These are phyloP conservation scores for Trypanosoma theileri DNA, from an alignment of 208 protist species.

Conservation along the genomic window DNA sequence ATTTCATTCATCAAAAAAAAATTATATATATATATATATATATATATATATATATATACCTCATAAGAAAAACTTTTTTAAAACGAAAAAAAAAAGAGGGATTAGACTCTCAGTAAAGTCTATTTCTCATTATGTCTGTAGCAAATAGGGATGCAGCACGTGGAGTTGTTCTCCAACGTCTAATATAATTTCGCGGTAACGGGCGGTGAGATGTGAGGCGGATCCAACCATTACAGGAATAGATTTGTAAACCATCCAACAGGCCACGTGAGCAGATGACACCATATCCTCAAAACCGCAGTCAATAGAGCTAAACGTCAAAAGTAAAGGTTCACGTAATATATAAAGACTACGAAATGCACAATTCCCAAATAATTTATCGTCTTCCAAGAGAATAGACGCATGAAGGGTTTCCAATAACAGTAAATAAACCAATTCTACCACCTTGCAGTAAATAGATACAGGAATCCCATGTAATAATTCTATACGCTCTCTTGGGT, in stretches of 20 bases:
- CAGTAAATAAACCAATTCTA: constrained; percentile 39
- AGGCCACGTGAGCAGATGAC: constrained; percentile 51
- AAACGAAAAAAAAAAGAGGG: not conserved
- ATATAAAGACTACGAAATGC: constrained; percentile 37
- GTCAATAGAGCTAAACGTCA: constrained; percentile 65
- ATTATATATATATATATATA: too few relatives aligned
- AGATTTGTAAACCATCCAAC: constrained; percentile 44
- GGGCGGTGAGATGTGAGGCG: constrained; percentile 19
- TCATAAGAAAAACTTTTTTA: not conserved
- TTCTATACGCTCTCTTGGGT: constrained; percentile 4
- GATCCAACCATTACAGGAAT: constrained; percentile 55
- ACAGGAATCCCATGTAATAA: constrained; percentile 22
- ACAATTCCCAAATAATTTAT: constrained; percentile 29
- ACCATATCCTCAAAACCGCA: constrained; percentile 49
- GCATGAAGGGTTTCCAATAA: constrained; percentile 32
- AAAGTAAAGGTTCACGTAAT: constrained; percentile 53
- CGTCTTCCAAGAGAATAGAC: constrained; percentile 18
- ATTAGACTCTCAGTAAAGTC: not conserved
- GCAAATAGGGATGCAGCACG: constrained; percentile 67
- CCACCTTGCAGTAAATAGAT: constrained; percentile 21
- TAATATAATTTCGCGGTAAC: constrained; percentile 61
- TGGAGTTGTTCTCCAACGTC: constrained; percentile 40
- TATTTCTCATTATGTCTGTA: not conserved
- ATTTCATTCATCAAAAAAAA: too few relatives aligned
- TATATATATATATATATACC: constrained; percentile 1